A percentile compares a stretch with the other conserved stretches of the same genome.
Conservation (phyloP, 1,139 yeast species). For the Suhomyces bokatorum region DNA sequence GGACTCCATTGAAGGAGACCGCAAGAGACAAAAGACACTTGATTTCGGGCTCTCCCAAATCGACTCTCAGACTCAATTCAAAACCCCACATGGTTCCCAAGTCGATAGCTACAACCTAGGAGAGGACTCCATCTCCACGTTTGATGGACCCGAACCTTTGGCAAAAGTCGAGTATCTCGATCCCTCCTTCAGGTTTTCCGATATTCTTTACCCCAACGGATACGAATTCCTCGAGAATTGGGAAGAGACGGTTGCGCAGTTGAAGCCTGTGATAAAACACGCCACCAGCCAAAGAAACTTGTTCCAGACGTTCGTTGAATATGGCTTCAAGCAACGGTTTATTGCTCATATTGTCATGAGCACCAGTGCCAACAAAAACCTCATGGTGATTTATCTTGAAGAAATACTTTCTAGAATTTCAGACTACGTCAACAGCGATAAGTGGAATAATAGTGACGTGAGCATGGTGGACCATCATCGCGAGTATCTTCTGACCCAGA, state of each 20-base stretch:
- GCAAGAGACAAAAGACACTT: slow-evolving; percentile 2
- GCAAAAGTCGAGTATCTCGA: slow-evolving; percentile 7
- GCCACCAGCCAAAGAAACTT: slow-evolving; percentile 4
- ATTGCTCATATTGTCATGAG: slow-evolving; percentile 32
- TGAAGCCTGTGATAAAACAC: slow-evolving; percentile 6
- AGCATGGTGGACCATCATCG: slow-evolving; percentile 5
- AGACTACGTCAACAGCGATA: slow-evolving; percentile 9
- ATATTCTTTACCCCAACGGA: slow-evolving; percentile 6
- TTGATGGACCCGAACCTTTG: slow-evolving; percentile 5
- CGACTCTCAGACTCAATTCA: slow-evolving; percentile 5
- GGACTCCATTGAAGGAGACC: slow-evolving; percentile 1
- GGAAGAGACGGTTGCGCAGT: slow-evolving; percentile 6
- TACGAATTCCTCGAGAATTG: slow-evolving; percentile 8
- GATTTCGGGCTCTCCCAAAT: neutral
- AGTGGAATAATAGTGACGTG: slow-evolving; percentile 2
- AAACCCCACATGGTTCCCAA: slow-evolving; percentile 7
- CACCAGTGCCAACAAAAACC: slow-evolving; percentile 23
- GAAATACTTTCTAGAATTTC: slow-evolving; percentile 9
- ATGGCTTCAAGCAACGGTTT: slow-evolving; percentile 29
- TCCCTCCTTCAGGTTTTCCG: slow-evolving; percentile 3
- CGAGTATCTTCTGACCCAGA: slow-evolving; percentile 3
- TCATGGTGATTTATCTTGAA: slow-evolving; percentile 10
- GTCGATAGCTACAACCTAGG: slow-evolving; percentile 1
- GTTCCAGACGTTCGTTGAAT: slow-evolving; percentile 17
- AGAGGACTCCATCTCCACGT: neutral